Evolutionary conservation across 352 stramenopile genomes (phyloP).

Genomic region (Phytopythium aichiense): DNA sequence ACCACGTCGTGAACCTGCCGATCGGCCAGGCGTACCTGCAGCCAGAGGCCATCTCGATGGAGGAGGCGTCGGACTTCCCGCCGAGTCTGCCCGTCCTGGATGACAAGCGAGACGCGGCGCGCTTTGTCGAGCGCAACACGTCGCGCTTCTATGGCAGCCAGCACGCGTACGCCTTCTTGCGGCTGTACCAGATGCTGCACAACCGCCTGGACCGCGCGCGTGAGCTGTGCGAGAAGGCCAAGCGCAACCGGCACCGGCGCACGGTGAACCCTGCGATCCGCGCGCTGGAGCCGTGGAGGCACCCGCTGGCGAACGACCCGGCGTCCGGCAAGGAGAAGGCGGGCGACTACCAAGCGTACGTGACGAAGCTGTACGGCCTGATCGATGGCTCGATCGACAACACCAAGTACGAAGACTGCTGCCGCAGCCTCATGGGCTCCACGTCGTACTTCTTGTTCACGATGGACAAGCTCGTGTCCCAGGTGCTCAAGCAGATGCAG

Average conservation of each 20-base stretch:
- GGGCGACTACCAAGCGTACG: conserved; percentile 83
- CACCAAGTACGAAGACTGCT: conserved; percentile 88
- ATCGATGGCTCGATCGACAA: conserved; percentile 86
- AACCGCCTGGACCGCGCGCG: conserved; percentile 78
- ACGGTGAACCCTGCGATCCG: conserved; percentile 84
- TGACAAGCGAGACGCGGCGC: conserved; percentile 46
- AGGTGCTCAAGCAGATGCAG: conserved; percentile 89
- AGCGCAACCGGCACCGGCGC: conserved; percentile 80
- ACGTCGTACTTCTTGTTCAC: conserved; percentile 91
- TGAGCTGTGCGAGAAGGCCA: conserved; percentile 83
- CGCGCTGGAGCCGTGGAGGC: conserved; percentile 68
- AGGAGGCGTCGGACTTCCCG: conserved; percentile 73
- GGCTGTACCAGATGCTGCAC: conserved; percentile 87
- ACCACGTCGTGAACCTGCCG: conserved; percentile 64
- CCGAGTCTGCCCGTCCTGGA: conserved; percentile 58
- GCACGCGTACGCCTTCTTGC: conserved; percentile 86
- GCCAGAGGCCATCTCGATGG: conserved; percentile 65
- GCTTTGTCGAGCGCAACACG: conserved; percentile 34
- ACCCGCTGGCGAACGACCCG: conserved; percentile 38
- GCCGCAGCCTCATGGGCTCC: conserved; percentile 84
- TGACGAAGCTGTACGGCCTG: conserved; percentile 84
- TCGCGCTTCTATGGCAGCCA: conserved; percentile 78
- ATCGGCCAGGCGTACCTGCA: conserved; percentile 74
- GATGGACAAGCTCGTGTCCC: conserved; percentile 87
- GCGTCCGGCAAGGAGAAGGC: conserved; percentile 61